Conservation (phyloP, 345 rosid species). For the Acer saccharum region DNA sequence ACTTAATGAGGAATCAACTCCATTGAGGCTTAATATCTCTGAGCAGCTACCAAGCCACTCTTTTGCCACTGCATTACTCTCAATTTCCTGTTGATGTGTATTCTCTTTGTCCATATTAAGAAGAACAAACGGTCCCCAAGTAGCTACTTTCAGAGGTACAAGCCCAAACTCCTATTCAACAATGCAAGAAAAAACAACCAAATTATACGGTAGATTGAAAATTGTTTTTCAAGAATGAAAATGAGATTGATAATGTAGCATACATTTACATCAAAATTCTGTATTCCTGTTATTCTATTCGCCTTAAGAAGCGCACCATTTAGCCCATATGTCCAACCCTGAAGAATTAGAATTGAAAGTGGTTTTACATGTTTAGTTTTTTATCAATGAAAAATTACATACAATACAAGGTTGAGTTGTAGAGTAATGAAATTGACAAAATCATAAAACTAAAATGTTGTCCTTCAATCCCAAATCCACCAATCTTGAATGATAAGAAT, state of each 20-base stretch:
- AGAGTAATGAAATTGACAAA: not conserved
- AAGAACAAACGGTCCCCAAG: slow-evolving; percentile 93
- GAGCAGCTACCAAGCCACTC: slow-evolving; percentile 88
- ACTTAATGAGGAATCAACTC: slow-evolving; percentile 63
- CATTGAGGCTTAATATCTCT: slow-evolving; percentile 50
- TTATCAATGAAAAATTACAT: not conserved
- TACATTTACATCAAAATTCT: slow-evolving; percentile 61
- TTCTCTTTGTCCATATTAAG: slow-evolving; percentile 50
- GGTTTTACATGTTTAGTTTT: not conserved
- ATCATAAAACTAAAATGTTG: not conserved
- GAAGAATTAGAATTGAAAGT: slow-evolving; percentile 15
- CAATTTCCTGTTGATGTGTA: slow-evolving; percentile 30
- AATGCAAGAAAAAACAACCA: slow-evolving; percentile 24
- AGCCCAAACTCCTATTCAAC: slow-evolving; percentile 81
- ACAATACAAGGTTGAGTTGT: not conserved
- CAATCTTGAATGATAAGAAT: too few species aligned
- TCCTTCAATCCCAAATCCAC: too few species aligned
- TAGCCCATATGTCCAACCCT: slow-evolving; percentile 92
- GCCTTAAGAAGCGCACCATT: slow-evolving; percentile 83
- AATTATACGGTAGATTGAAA: slow-evolving; percentile 15
- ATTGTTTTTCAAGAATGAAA: not conserved
- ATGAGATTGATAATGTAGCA: slow-evolving; percentile 24
- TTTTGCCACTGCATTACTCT: slow-evolving; percentile 34
- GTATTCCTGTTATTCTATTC: slow-evolving; percentile 64
- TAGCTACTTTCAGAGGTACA: slow-evolving; percentile 59